These are phyloP conservation scores for Aspergillus fumigatus DNA, from an alignment of 2,329 filamentous ascomycete genomes.

Conservation along the genomic window DNA sequence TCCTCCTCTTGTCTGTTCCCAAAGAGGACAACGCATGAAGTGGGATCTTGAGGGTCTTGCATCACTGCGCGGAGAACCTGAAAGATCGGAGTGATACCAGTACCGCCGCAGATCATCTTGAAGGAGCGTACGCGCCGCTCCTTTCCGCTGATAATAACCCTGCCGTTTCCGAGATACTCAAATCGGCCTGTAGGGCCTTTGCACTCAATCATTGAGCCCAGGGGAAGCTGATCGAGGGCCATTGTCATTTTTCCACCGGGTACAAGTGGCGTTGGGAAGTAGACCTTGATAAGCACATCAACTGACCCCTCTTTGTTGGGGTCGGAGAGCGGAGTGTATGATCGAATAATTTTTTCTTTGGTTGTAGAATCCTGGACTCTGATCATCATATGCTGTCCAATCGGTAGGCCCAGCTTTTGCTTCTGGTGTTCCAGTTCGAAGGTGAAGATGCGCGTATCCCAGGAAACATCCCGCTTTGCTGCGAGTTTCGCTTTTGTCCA, in stretches of 20 bases:
- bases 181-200: conserved; percentile 87
- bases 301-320: conserved; percentile 58
- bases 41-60: conserved; percentile 58
- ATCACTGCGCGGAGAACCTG: conserved; percentile 75
- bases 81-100: conserved; percentile 89
- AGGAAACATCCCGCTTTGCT: conserved; percentile 65
- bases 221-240: conserved; percentile 66
- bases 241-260: conserved; percentile 77
- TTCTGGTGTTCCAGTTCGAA: conserved; percentile 69
- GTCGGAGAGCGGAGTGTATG: conserved; percentile 80
- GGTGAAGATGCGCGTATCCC: conserved; percentile 75
- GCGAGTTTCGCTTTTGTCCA: conserved; percentile 72
- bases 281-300: conserved; percentile 78
- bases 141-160: conserved; percentile 57
- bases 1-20: conserved; percentile 75
- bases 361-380: conserved; percentile 68
- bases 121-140: conserved; percentile 60
- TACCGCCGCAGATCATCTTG: conserved; percentile 82
- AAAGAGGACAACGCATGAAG: conserved; percentile 67
- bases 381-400: conserved; percentile 84
- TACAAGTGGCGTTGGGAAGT: conserved; percentile 55
- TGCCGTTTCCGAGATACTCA: conserved; percentile 66
- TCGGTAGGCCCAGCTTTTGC: conserved; percentile 71
- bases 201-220: conserved; percentile 73
- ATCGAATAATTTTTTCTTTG: conserved; percentile 69